These are phyloP conservation scores for Spergularia marina DNA, from an alignment of 148 eudicot species.

Conservation along the genomic window DNA sequence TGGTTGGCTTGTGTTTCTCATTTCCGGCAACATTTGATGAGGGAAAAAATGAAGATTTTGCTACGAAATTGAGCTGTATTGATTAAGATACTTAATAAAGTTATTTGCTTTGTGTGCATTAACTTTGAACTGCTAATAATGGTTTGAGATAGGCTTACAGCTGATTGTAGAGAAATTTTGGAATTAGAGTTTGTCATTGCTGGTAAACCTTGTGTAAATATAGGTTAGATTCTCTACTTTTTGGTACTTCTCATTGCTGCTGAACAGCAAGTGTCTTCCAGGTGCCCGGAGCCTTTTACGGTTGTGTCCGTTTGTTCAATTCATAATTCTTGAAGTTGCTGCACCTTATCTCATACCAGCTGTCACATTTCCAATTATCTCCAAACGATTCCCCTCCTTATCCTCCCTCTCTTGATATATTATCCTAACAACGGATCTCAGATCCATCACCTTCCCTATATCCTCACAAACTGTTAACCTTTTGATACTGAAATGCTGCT, in stretches of 20 bases:
- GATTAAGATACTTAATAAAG: background rate
- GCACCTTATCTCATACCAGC: background rate
- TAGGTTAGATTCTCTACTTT: background rate
- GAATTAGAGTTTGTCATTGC: background rate
- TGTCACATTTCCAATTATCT: no score
- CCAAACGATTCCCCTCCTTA: no score
- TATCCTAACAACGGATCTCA: no score
- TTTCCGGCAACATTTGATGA: background rate
- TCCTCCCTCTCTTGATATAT: no score
- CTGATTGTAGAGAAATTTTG: background rate
- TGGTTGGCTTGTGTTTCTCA: background rate
- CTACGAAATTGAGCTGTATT: background rate
- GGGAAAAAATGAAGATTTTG: background rate
- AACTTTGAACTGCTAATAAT: background rate
- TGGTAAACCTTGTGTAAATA: background rate
- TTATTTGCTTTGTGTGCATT: background rate
- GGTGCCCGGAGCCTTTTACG: background rate
- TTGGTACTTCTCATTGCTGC: background rate
- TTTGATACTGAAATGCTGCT: no score
- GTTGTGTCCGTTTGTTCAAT: background rate
- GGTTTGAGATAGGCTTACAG: background rate
- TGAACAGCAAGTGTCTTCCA: background rate
- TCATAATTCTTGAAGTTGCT: background rate
- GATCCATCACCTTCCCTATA: no score
- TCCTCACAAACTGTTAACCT: no score